phyloP scores from a whole-genome alignment of 768 basidiomycete species.

The Amyloporia xantha region DNA sequence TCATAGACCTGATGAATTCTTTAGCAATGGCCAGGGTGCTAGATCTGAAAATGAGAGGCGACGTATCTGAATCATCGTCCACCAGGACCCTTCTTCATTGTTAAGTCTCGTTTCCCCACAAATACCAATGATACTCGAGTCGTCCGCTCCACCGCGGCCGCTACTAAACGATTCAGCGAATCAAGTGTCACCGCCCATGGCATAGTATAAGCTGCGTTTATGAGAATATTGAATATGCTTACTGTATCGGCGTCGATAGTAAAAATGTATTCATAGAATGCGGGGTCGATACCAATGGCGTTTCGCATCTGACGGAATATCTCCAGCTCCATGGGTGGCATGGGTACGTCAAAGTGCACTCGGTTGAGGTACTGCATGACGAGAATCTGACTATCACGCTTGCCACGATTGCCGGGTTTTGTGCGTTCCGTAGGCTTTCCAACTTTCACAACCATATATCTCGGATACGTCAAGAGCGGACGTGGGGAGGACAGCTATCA shows the following conservation, averaged over 20 bases:
- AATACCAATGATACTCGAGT: slow-evolving; percentile 88
- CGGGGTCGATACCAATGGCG: slow-evolving; percentile 97
- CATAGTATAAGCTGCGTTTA: too few relatives aligned
- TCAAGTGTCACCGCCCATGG: too few relatives aligned
- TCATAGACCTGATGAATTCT: slow-evolving; percentile 94
- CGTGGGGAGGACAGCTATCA: too few relatives aligned
- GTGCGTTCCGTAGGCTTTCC: slow-evolving; percentile 93
- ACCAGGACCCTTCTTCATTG: slow-evolving; percentile 90
- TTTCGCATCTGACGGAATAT: slow-evolving; percentile 99
- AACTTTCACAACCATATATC: slow-evolving; percentile 88
- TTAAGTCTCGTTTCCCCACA: slow-evolving; percentile 93
- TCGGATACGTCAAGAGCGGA: too few relatives aligned
- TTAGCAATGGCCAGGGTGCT: slow-evolving; percentile 31
- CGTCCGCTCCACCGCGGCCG: slow-evolving; percentile 99
- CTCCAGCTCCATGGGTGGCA: slow-evolving; percentile 96
- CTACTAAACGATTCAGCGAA: too few relatives aligned
- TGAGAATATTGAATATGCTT: too few relatives aligned
- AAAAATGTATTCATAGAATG: slow-evolving; percentile 95
- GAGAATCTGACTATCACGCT: slow-evolving; percentile 95
- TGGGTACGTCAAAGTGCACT: slow-evolving; percentile 95
- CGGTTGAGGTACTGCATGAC: slow-evolving; percentile 97
- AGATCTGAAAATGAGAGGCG: background rate
- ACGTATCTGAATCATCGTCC: slow-evolving; percentile 93
- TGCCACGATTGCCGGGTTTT: slow-evolving; percentile 95
- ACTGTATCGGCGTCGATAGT: slow-evolving; percentile 95